Conservation (phyloP, 495 filamentous ascomycete species). For the Xylaria nigripes region DNA sequence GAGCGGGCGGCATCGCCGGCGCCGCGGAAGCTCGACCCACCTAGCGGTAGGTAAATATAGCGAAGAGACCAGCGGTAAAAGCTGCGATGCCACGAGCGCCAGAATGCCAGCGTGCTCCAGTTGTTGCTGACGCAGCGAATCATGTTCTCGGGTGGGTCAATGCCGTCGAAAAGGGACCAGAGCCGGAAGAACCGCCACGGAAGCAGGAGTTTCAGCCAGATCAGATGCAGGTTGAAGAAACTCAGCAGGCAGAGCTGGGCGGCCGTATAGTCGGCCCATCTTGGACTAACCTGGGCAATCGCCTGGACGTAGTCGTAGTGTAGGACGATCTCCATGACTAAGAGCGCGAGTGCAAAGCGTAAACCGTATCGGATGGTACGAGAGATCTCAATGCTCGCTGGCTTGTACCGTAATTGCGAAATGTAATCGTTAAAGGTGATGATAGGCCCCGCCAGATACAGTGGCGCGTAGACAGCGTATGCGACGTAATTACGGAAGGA, state of each 20-base stretch:
- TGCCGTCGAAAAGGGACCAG: constrained; percentile 80
- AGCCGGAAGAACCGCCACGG: constrained; percentile 98
- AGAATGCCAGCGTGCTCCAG: constrained; percentile 86
- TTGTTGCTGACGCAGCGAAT: constrained; percentile 94
- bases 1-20: constrained; percentile 32
- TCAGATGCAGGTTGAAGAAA: constrained; percentile 93
- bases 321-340: constrained; percentile 90
- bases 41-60: constrained; percentile 91
- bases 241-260: constrained; percentile 84
- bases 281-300: constrained; percentile 71
- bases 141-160: constrained; percentile 98
- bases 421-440: constrained; percentile 98
- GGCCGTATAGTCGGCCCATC: constrained; percentile 77
- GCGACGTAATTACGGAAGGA: constrained; percentile 77
- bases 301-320: constrained; percentile 92
- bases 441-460: constrained; percentile 90
- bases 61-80: constrained; percentile 91
- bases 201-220: constrained; percentile 95
- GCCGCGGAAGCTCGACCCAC: constrained; percentile 51
- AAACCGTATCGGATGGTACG: constrained; percentile 71
- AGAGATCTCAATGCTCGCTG: constrained; percentile 53
- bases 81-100: constrained; percentile 89
- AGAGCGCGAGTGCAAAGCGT: constrained; percentile 70
- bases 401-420: constrained; percentile 64
- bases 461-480: constrained; percentile 82